These are phyloP conservation scores for Trypanosoma brucei DNA, from an alignment of 208 protist genomes.

Conservation along the genomic window DNA sequence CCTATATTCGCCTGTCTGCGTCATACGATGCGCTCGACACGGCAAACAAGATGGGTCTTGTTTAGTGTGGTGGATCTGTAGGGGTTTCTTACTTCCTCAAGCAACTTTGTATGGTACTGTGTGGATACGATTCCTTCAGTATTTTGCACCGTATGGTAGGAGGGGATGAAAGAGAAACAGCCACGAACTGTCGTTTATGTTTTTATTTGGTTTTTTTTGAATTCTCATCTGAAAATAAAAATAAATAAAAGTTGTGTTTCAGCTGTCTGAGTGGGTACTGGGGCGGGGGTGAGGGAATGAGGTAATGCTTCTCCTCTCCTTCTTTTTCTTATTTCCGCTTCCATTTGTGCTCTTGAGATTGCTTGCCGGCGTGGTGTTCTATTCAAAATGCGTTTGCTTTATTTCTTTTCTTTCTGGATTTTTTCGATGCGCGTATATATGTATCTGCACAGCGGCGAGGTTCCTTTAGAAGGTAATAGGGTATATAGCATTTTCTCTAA, in stretches of 20 bases:
- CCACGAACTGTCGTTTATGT: background rate
- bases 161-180: background rate
- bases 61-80: slow-evolving; percentile 38
- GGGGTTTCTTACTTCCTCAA: no score
- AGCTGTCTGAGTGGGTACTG: background rate
- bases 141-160: no score
- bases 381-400: slow-evolving; percentile 7
- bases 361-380: background rate
- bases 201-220: slow-evolving; percentile 1
- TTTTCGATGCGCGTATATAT: background rate
- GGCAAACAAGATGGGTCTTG: slow-evolving; percentile 97
- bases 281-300: background rate
- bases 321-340: background rate
- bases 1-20: slow-evolving; percentile 95
- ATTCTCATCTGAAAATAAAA: background rate
- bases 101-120: no score
- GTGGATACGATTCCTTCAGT: no score
- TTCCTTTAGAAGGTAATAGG: no score
- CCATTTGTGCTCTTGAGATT: background rate
- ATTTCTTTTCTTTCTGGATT: slow-evolving; percentile 18
- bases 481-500: no score
- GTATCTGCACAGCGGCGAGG: no score
- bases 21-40: slow-evolving; percentile 97
- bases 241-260: background rate
- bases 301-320: background rate